phyloP scores from a whole-genome alignment of 106 monocot genomes.

The Xerophyta viscosa region DNA sequence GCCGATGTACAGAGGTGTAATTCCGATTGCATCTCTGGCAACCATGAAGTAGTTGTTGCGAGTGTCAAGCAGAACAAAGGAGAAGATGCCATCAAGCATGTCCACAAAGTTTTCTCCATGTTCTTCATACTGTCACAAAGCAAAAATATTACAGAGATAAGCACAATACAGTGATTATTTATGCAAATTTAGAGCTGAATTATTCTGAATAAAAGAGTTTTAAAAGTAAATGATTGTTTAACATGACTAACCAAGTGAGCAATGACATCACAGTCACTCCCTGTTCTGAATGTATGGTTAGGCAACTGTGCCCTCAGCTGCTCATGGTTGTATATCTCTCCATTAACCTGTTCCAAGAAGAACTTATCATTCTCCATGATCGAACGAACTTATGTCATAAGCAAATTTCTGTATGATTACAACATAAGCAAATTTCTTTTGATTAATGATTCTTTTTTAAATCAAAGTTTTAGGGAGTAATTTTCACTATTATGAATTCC shows the following conservation, averaged over 20 bases:
- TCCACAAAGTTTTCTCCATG: constrained; percentile 36
- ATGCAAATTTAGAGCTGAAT: background rate
- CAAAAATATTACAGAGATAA: too few relatives aligned
- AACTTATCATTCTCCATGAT: too few relatives aligned
- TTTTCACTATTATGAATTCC: too few relatives aligned
- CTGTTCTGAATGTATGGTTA: constrained; percentile 30
- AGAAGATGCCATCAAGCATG: constrained; percentile 47
- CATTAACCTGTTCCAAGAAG: constrained; percentile 40
- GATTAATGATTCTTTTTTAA: too few relatives aligned
- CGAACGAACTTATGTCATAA: too few relatives aligned
- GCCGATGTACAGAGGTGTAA: constrained; percentile 56
- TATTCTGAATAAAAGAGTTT: background rate
- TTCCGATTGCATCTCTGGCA: constrained; percentile 50
- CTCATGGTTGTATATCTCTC: constrained; percentile 57
- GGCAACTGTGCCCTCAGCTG: constrained; percentile 21
- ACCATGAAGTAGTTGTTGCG: constrained; percentile 42
- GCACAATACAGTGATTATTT: too few relatives aligned
- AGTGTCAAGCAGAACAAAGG: constrained; percentile 52
- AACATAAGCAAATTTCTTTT: too few relatives aligned
- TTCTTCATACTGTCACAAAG: constrained; percentile 31
- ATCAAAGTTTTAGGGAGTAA: too few relatives aligned
- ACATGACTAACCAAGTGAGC: constrained; percentile 28
- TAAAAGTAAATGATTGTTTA: background rate
- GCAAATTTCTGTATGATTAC: too few relatives aligned
- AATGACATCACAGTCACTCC: constrained; percentile 46